phyloP scores from a whole-genome alignment of 257 asterid genomes.

The Solanum corneliomulleri region DNA sequence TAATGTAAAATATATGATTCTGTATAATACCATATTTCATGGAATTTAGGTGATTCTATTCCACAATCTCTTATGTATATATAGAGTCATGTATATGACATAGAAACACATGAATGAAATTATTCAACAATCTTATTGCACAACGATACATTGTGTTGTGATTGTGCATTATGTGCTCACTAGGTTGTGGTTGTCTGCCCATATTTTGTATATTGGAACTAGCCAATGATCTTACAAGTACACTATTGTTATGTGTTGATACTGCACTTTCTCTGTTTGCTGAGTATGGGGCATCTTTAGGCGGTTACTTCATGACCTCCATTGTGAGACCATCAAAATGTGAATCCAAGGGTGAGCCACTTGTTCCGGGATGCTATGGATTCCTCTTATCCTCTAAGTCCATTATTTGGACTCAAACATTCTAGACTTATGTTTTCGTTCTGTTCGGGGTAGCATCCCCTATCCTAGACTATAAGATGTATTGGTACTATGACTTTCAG shows the following conservation, averaged over 20 bases:
- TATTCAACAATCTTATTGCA: neutral
- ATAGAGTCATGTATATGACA: neutral
- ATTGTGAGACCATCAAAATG: neutral
- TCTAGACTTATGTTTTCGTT: neutral
- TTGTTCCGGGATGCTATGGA: neutral
- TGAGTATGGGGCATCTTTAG: neutral
- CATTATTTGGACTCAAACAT: neutral
- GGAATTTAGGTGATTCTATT: neutral
- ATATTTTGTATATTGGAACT: neutral
- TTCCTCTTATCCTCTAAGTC: neutral
- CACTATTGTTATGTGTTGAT: neutral
- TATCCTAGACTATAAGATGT: neutral
- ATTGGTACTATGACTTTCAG: neutral
- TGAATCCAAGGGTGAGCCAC: neutral
- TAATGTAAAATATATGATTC: neutral
- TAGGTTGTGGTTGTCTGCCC: neutral
- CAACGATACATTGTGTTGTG: neutral
- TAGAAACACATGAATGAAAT: neutral
- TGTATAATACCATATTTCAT: neutral
- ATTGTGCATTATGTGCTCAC: neutral
- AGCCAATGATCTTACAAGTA: neutral
- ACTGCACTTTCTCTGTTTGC: neutral
- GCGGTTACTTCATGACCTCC: neutral
- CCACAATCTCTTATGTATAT: neutral
- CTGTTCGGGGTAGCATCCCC: neutral